phyloP scores from a whole-genome alignment of 1,139 yeast species.

The Pichia sp. region DNA sequence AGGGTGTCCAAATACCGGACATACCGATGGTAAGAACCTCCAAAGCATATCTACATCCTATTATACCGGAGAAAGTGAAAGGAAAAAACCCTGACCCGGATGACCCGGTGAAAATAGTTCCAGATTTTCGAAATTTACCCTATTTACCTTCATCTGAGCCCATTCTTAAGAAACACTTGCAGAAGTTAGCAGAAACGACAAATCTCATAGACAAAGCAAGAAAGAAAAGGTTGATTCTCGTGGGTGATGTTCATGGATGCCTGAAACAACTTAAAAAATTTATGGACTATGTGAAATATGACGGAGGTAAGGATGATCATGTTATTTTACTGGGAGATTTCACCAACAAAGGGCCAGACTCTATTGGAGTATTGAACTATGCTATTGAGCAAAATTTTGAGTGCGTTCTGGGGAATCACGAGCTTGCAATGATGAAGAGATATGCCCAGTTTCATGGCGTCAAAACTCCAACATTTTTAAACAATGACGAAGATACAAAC shows the following conservation, averaged over 20 bases:
- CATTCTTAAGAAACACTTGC: constrained; percentile 22
- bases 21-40: constrained; percentile 24
- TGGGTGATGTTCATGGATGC: constrained; percentile 91
- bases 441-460: constrained; percentile 59
- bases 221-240: constrained; percentile 50
- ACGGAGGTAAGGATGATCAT: constrained; percentile 44
- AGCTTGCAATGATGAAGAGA: constrained; percentile 56
- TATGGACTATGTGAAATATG: constrained; percentile 44
- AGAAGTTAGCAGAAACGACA: constrained; percentile 14
- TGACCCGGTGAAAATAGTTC: constrained; percentile 27
- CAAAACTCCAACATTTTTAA: constrained; percentile 26
- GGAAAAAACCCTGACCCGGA: constrained; percentile 19
- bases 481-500: constrained; percentile 17
- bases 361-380: constrained; percentile 62
- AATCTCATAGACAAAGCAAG: constrained; percentile 7
- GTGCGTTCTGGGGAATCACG: constrained; percentile 89
- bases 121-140: constrained; percentile 23
- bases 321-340: constrained; percentile 81
- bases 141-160: constrained; percentile 18
- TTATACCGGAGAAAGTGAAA: constrained; percentile 19
- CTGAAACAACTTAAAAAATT: constrained; percentile 50
- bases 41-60: constrained; percentile 30
- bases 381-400: constrained; percentile 57
- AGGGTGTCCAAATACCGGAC: constrained; percentile 27
- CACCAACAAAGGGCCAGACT: constrained; percentile 78